phyloP scores from a whole-genome alignment of 805 yeast species.

The Diddensiella transvaalensis region DNA sequence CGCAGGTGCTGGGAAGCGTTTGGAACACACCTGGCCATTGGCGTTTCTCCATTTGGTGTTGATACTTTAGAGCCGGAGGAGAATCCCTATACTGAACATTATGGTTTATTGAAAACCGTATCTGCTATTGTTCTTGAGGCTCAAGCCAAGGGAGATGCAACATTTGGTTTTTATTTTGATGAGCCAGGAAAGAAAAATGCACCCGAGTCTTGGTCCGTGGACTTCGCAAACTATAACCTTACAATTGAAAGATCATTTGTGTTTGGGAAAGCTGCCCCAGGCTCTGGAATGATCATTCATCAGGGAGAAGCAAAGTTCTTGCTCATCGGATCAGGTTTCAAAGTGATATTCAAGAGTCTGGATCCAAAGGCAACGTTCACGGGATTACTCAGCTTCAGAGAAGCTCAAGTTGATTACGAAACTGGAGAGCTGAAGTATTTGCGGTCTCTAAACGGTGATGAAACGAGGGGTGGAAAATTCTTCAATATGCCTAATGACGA shows the following conservation, averaged over 20 bases:
- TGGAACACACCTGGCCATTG: conserved; percentile 17
- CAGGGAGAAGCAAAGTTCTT: conserved; percentile 10
- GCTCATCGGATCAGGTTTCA: conserved; percentile 18
- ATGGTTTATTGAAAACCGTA: conserved; percentile 9
- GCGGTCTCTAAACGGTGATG: conserved; percentile 21
- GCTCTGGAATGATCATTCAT: conserved; percentile 17
- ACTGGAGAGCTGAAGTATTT: conserved; percentile 13
- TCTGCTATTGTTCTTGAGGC: conserved; percentile 11
- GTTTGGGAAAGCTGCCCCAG: conserved; percentile 17
- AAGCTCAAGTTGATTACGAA: conserved; percentile 4
- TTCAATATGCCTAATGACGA: conserved; percentile 15
- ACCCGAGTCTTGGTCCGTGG: background rate
- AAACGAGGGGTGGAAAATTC: conserved; percentile 14
- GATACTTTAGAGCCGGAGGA: conserved; percentile 12
- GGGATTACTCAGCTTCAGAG: conserved; percentile 12
- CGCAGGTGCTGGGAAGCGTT: conserved; percentile 14
- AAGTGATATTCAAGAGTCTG: conserved; percentile 4
- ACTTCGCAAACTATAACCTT: conserved; percentile 5
- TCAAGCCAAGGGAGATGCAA: conserved; percentile 4
- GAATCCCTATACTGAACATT: conserved; percentile 15
- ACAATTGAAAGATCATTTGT: conserved; percentile 12
- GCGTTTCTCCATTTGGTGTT: conserved; percentile 21
- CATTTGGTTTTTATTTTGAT: conserved; percentile 20
- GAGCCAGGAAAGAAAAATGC: conserved; percentile 8
- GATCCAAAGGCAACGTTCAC: conserved; percentile 1